phyloP scores from a whole-genome alignment of 2,329 filamentous ascomycete species.

The Fusarium fracticaudum region DNA sequence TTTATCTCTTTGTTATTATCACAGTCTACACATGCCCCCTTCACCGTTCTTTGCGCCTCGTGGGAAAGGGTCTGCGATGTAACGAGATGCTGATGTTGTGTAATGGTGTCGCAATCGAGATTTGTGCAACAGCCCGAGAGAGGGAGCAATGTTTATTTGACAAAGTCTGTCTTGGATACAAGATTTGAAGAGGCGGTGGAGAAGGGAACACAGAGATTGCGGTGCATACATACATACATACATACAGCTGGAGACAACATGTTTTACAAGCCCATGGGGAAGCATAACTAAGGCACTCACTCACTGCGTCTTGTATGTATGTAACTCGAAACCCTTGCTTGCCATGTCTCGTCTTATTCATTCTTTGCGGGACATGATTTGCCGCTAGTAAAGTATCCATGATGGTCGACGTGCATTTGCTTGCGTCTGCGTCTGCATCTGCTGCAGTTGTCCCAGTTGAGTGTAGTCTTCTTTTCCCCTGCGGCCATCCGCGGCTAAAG shows the following conservation, averaged over 20 bases:
- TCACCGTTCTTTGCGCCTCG: conserved; percentile 36
- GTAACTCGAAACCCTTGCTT: conserved; percentile 14
- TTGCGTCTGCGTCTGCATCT: not conserved
- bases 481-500: conserved; percentile 27
- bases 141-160: conserved; percentile 9
- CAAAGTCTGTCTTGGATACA: not conserved
- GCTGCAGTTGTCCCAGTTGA: conserved; percentile 18
- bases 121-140: conserved; percentile 33
- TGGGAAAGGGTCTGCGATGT: conserved; percentile 14
- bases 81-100: conserved; percentile 28
- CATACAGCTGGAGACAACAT: not conserved
- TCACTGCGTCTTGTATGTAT: not conserved
- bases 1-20: not conserved
- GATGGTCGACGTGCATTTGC: conserved; percentile 15
- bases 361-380: conserved; percentile 13
- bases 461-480: conserved; percentile 20
- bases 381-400: conserved; percentile 6
- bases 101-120: conserved; percentile 42
- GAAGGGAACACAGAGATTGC: conserved; percentile 1
- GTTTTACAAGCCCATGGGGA: not conserved
- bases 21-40: not conserved
- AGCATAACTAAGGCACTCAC: not conserved
- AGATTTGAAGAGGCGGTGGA: conserved; percentile 26
- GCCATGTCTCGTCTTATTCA: conserved; percentile 1
- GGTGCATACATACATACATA: not conserved